phyloP scores from a whole-genome alignment of 257 asterid genomes.

The Solanum etuberosum region DNA sequence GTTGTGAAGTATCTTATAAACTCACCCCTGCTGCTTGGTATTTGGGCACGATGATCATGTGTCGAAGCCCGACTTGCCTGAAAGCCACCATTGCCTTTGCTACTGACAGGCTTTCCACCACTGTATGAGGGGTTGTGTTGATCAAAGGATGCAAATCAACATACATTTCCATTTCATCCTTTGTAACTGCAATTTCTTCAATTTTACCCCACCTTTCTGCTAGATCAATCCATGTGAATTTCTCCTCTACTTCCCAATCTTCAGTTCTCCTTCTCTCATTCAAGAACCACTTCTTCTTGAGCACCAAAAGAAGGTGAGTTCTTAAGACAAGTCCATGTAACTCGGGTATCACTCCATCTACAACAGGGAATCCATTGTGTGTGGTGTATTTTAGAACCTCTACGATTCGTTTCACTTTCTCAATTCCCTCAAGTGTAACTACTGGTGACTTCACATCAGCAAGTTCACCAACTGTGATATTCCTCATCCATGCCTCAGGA shows the following conservation, averaged over 20 bases:
- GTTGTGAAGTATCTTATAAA: neutral
- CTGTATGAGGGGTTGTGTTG: constrained; percentile 65
- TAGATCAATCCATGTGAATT: constrained; percentile 56
- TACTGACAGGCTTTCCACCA: constrained; percentile 65
- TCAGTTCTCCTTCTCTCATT: constrained; percentile 53
- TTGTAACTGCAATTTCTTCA: constrained; percentile 48
- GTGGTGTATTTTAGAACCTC: constrained; percentile 69
- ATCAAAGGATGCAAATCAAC: constrained; percentile 72
- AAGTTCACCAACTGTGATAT: constrained; percentile 73
- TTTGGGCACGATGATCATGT: constrained; percentile 75
- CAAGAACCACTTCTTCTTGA: constrained; percentile 77
- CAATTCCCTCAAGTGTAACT: constrained; percentile 55
- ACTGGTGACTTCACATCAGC: constrained; percentile 60
- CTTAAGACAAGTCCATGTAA: constrained; percentile 66
- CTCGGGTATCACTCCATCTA: constrained; percentile 46
- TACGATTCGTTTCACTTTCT: constrained; percentile 61
- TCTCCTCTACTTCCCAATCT: constrained; percentile 77
- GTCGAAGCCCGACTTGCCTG: constrained; percentile 79
- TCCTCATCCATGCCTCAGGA: constrained; percentile 96
- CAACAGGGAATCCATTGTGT: constrained; percentile 77
- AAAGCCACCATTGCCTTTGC: constrained; percentile 88
- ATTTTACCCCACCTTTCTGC: constrained; percentile 65
- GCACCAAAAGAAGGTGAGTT: constrained; percentile 60
- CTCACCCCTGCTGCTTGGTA: constrained; percentile 74
- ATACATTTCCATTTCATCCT: constrained; percentile 72